Percentiles rank a stretch among this genome's conserved stretches.
phyloP scores from a whole-genome alignment of 371 early-diverging fungal species.

The Quaeritorhiza haematococci region DNA sequence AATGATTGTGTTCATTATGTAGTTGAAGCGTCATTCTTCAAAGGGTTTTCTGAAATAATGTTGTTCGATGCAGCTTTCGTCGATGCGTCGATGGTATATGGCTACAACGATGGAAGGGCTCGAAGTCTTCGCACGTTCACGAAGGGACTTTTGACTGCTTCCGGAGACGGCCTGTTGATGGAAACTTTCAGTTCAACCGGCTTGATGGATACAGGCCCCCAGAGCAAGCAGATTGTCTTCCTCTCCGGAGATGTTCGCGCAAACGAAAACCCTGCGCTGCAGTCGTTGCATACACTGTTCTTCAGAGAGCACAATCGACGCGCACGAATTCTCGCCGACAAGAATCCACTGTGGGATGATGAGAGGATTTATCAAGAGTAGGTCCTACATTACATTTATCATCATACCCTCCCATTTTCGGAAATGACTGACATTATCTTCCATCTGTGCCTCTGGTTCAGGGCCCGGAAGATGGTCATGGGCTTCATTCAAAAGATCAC shows the following conservation, averaged over 20 bases:
- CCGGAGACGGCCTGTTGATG: neutral
- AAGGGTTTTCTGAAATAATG: neutral
- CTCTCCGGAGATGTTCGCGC: neutral
- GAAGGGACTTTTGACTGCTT: neutral
- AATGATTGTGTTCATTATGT: neutral
- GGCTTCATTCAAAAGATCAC: constrained; percentile 1
- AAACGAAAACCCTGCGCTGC: constrained; percentile 2
- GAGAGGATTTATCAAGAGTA: neutral
- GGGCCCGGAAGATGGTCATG: constrained; percentile 1
- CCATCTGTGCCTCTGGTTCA: neutral
- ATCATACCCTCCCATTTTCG: too few relatives aligned
- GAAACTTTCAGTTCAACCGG: too few relatives aligned
- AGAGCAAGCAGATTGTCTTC: neutral
- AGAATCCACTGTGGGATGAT: neutral
- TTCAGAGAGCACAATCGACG: neutral
- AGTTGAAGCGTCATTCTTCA: neutral
- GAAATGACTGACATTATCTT: too few relatives aligned
- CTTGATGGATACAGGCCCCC: neutral
- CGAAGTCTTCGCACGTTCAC: neutral
- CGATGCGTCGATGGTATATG: neutral
- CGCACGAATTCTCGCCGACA: neutral
- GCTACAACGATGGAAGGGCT: neutral
- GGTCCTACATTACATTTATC: neutral
- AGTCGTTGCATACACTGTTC: constrained; percentile 1
- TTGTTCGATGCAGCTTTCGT: neutral